These are phyloP conservation scores for Glycine soja DNA, from an alignment of 306 rosid species.

Conservation along the genomic window DNA sequence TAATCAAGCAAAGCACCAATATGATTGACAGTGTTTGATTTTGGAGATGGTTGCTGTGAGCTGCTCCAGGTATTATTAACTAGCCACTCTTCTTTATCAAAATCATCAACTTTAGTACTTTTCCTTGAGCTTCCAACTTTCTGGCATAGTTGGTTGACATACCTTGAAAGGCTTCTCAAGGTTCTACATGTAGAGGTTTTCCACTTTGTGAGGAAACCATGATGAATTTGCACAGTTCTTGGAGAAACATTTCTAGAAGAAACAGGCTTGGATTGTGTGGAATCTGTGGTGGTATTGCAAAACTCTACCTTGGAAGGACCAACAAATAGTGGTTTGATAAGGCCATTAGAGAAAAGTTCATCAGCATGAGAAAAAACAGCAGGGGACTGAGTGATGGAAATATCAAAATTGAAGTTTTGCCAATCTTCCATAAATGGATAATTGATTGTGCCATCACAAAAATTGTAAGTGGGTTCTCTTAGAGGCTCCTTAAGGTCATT, in stretches of 20 bases:
- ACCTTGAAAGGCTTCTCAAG: constrained; percentile 46
- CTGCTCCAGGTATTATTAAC: constrained; percentile 46
- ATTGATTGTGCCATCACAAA: constrained; percentile 34
- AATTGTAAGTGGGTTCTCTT: constrained; percentile 20
- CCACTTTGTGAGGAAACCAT: constrained; percentile 48
- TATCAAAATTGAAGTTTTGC: constrained; percentile 59
- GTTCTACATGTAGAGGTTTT: constrained; percentile 42
- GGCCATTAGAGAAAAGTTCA: constrained; percentile 64
- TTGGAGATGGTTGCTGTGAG: constrained; percentile 55
- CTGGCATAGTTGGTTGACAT: constrained; percentile 40
- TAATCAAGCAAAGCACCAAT: constrained; percentile 44
- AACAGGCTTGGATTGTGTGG: constrained; percentile 22
- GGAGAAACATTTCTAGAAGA: constrained; percentile 43
- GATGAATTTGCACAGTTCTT: constrained; percentile 34
- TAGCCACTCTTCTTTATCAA: constrained; percentile 48
- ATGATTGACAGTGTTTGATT: constrained; percentile 32
- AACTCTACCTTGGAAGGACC: constrained; percentile 27
- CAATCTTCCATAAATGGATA: constrained; percentile 31
- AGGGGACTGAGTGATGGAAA: constrained; percentile 37
- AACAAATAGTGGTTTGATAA: constrained; percentile 50
- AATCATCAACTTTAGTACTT: constrained; percentile 52
- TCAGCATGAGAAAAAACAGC: constrained; percentile 56
- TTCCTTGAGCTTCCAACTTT: constrained; percentile 46
- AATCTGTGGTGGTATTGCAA: constrained; percentile 18
- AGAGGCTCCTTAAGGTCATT: constrained; percentile 15